A percentile compares a stretch with the other conserved stretches of the same genome.
Conservation (phyloP, 2,329 filamentous ascomycete species). For the Camillea tinctor region DNA sequence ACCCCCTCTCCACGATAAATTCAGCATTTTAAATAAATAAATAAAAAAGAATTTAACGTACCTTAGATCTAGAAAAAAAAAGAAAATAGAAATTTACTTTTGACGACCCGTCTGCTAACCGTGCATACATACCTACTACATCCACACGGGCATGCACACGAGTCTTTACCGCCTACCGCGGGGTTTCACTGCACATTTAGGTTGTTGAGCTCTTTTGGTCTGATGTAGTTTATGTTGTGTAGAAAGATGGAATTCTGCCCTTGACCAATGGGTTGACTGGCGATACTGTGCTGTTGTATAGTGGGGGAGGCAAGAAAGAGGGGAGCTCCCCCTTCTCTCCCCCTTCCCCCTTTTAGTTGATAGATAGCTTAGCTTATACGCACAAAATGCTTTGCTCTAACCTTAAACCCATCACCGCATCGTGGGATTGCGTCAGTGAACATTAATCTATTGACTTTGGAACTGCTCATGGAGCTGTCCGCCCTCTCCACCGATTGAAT, state of each 20-base stretch:
- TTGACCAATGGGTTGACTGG: not conserved
- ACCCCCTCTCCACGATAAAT: too few relatives aligned
- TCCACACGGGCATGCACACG: not conserved
- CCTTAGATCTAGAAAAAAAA: too few relatives aligned
- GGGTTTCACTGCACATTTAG: not conserved
- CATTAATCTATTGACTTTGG: not conserved
- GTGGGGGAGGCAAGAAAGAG: not conserved
- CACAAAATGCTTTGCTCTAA: not conserved
- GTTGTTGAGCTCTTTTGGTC: not conserved
- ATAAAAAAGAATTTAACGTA: not conserved
- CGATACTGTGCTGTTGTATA: not conserved
- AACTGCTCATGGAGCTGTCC: not conserved
- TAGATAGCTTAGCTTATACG: not conserved
- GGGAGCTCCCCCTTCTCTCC: not conserved
- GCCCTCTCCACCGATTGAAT: not conserved
- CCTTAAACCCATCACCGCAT: not conserved
- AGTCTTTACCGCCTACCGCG: not conserved
- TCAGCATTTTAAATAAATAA: not conserved
- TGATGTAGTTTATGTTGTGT: not conserved
- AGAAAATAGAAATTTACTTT: not conserved
- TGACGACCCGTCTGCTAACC: not conserved
- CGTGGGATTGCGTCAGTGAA: not conserved
- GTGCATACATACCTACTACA: not conserved
- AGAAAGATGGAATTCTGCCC: not conserved
- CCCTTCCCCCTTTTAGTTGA: not conserved